Conservation (phyloP, 2,329 filamentous ascomycete genomes). For the Xylaria sp. region DNA sequence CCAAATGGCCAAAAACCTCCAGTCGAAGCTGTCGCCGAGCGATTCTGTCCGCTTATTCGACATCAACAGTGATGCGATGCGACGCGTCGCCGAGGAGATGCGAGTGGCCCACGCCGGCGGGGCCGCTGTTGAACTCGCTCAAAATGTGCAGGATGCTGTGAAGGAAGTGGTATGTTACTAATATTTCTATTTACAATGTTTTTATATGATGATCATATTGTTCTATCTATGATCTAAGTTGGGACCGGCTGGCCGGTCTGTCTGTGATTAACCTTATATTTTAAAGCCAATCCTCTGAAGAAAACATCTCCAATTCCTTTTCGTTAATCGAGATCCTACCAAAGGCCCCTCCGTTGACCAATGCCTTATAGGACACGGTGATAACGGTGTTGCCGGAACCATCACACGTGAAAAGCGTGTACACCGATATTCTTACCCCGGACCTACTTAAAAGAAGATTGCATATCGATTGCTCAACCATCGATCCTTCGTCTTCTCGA, state of each 20-base stretch:
- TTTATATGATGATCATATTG: conserved; percentile 42
- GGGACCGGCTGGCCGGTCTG: conserved; percentile 59
- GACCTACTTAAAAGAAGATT: conserved; percentile 62
- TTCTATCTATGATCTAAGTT: conserved; percentile 74
- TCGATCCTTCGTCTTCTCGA: conserved; percentile 84
- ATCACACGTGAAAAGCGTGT: conserved; percentile 82
- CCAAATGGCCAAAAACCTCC: conserved; percentile 66
- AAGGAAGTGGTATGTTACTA: conserved; percentile 52
- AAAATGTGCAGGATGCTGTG: conserved; percentile 51
- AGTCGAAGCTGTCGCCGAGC: conserved; percentile 54
- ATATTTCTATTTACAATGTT: conserved; percentile 9
- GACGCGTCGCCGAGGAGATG: conserved; percentile 53
- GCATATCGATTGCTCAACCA: conserved; percentile 96
- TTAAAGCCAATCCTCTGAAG: conserved; percentile 78
- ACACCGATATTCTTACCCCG: conserved; percentile 70
- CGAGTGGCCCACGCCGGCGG: conserved; percentile 45
- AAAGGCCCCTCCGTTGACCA: conserved; percentile 19
- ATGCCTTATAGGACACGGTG: conserved; percentile 70
- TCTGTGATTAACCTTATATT: conserved; percentile 63
- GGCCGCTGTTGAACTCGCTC: conserved; percentile 49
- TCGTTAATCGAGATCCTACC: neutral
- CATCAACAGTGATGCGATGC: conserved; percentile 54
- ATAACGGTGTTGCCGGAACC: conserved; percentile 91
- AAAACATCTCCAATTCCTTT: conserved; percentile 23
- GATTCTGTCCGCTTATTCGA: conserved; percentile 60